phyloP scores from a whole-genome alignment of 2,329 filamentous ascomycete genomes.

The Fusarium brachygibbosum region DNA sequence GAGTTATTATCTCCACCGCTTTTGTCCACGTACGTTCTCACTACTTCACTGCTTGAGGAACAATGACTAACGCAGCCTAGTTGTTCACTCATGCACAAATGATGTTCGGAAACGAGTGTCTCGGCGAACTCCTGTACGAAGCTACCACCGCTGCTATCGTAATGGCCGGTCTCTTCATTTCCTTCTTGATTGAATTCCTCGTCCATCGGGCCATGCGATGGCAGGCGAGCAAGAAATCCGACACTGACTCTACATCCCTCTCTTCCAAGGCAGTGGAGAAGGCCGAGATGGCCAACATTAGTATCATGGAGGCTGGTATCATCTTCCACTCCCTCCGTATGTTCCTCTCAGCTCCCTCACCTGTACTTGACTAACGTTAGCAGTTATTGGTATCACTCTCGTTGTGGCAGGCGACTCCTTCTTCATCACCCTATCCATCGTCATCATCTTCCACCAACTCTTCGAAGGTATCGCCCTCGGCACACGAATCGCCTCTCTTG shows the following conservation, averaged over 20 bases:
- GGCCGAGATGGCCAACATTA: constrained; percentile 55
- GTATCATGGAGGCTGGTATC: constrained; percentile 79
- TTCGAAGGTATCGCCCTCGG: constrained; percentile 83
- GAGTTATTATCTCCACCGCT: constrained; percentile 78
- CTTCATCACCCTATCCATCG: constrained; percentile 69
- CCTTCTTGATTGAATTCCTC: constrained; percentile 78
- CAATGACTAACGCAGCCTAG: constrained; percentile 54
- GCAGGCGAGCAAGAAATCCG: constrained; percentile 49
- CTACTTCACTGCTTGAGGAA: fast-evolving
- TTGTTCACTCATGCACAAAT: constrained; percentile 78
- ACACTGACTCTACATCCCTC: constrained; percentile 12
- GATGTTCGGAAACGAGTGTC: constrained; percentile 79
- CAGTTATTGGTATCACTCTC: constrained; percentile 74
- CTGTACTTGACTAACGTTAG: not conserved
- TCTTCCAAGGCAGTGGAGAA: constrained; percentile 46
- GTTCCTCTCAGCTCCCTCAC: constrained; percentile 37
- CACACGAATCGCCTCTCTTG: constrained; percentile 74
- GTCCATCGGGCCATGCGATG: constrained; percentile 69
- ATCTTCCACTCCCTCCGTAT: constrained; percentile 79
- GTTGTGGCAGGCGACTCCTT: constrained; percentile 69
- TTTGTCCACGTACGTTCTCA: constrained; percentile 71
- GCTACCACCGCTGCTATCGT: constrained; percentile 76
- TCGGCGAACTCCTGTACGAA: constrained; percentile 76
- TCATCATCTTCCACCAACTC: constrained; percentile 83
- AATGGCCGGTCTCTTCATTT: constrained; percentile 80